These are phyloP conservation scores for Cercophora scortea DNA, from an alignment of 495 filamentous ascomycete genomes.

Conservation along the genomic window DNA sequence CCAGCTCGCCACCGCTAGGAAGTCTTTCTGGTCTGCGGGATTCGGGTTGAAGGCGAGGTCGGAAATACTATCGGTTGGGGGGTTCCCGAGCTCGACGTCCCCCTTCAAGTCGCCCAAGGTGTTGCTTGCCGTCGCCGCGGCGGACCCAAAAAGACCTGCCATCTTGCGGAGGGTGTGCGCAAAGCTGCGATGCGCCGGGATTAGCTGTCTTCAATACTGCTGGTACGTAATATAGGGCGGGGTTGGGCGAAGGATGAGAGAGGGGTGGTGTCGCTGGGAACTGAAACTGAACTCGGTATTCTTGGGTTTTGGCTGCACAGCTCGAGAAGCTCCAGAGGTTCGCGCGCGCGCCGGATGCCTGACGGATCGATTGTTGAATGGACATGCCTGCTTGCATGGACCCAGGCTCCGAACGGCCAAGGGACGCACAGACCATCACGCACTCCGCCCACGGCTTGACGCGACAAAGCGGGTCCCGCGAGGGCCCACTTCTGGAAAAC, in stretches of 20 bases:
- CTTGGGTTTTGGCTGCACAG: too few species aligned
- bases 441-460: too few species aligned
- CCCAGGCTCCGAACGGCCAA: too few species aligned
- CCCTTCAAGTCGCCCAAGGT: conserved; percentile 86
- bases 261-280: too few species aligned
- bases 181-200: neutral
- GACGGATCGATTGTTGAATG: too few species aligned
- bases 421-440: too few species aligned
- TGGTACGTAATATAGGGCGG: neutral
- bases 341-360: too few species aligned
- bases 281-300: too few species aligned
- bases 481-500: conserved; percentile 6
- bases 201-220: neutral
- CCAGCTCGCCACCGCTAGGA: conserved; percentile 81
- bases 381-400: too few species aligned
- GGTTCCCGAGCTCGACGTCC: conserved; percentile 68
- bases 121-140: conserved; percentile 46
- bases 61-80: conserved; percentile 79
- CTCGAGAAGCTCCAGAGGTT: too few species aligned
- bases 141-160: conserved; percentile 60
- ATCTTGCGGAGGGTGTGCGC: conserved; percentile 27
- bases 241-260: too few species aligned
- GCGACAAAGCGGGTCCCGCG: neutral
- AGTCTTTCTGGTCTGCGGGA: conserved; percentile 47
- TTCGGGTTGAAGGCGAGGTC: conserved; percentile 68